Evolutionary conservation across 2,329 filamentous ascomycete species (phyloP).

Genomic region (Penicillium sp.): DNA sequence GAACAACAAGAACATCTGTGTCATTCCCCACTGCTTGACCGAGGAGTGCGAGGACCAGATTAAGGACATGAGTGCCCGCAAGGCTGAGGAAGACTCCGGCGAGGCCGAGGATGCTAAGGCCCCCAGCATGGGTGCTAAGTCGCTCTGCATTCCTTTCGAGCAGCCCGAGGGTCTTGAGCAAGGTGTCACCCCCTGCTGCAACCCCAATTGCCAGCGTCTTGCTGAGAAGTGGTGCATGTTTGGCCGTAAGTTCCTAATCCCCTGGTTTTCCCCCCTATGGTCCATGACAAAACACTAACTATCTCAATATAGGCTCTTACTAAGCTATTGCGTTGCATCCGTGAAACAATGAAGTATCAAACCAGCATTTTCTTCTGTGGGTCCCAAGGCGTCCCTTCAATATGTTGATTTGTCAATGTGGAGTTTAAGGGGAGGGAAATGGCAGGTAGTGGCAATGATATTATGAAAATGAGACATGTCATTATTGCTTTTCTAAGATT

Average conservation of each 20-base stretch:
- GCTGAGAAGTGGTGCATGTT: slow-evolving; percentile 93
- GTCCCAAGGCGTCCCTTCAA: slow-evolving; percentile 1
- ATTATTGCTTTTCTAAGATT: slow-evolving; percentile 2
- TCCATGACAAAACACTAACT: not conserved
- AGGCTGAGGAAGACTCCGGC: slow-evolving; percentile 59
- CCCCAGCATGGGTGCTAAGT: slow-evolving; percentile 74
- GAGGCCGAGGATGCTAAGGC: slow-evolving; percentile 70
- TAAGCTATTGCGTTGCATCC: not conserved
- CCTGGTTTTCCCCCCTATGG: not conserved
- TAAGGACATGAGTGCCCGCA: slow-evolving; percentile 85
- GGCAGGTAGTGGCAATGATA: slow-evolving; percentile 11
- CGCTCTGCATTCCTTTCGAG: slow-evolving; percentile 75
- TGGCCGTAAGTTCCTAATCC: slow-evolving; percentile 59
- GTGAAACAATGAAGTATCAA: not conserved
- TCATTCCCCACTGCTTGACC: slow-evolving; percentile 86
- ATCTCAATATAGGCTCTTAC: slow-evolving; percentile 1
- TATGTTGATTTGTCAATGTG: slow-evolving; percentile 4
- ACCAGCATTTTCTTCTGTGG: slow-evolving; percentile 1
- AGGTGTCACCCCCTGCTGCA: slow-evolving; percentile 87
- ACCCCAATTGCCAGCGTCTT: slow-evolving; percentile 73
- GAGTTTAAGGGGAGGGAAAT: slow-evolving; percentile 4
- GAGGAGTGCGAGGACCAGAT: slow-evolving; percentile 88
- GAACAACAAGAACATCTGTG: slow-evolving; percentile 85
- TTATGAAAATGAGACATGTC: slow-evolving; percentile 13
- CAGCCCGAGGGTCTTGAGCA: slow-evolving; percentile 77